Conservation (phyloP, 2,329 filamentous ascomycete species). For the Diaporthe citriasiana region DNA sequence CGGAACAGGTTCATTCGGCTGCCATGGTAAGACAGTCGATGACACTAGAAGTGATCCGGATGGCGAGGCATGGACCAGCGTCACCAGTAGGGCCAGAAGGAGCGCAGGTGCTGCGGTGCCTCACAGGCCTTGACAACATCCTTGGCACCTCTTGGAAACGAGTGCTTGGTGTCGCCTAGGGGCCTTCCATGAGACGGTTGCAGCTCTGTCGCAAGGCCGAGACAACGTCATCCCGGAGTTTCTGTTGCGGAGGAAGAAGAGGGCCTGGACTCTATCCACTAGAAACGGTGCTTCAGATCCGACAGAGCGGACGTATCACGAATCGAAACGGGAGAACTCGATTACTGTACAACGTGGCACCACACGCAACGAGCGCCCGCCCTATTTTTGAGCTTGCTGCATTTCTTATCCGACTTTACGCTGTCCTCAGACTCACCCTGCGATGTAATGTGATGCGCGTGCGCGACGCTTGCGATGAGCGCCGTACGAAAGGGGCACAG, state of each 20-base stretch:
- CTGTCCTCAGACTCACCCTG: slow-evolving; percentile 3
- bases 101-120: neutral
- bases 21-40: neutral
- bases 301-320: neutral
- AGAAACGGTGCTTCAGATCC: slow-evolving; percentile 3
- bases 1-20: slow-evolving; percentile 9
- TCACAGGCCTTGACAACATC: neutral
- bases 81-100: neutral
- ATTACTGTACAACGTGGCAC: slow-evolving; percentile 11
- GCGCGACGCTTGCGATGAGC: slow-evolving; percentile 12
- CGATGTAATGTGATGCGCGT: neutral
- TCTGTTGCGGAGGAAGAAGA: neutral
- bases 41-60: neutral
- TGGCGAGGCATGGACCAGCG: neutral
- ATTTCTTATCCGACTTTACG: neutral
- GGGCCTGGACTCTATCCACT: neutral
- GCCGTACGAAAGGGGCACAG: neutral
- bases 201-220: slow-evolving; percentile 17
- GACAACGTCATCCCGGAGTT: slow-evolving; percentile 27
- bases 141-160: slow-evolving; percentile 5
- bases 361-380: neutral
- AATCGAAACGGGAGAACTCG: neutral
- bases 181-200: slow-evolving; percentile 4
- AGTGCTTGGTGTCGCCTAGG: slow-evolving; percentile 1
- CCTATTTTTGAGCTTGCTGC: neutral